Percentiles rank a stretch among this genome's conserved stretches.
phyloP scores from a whole-genome alignment of 768 basidiomycete genomes.

The Ramaria sp. region DNA sequence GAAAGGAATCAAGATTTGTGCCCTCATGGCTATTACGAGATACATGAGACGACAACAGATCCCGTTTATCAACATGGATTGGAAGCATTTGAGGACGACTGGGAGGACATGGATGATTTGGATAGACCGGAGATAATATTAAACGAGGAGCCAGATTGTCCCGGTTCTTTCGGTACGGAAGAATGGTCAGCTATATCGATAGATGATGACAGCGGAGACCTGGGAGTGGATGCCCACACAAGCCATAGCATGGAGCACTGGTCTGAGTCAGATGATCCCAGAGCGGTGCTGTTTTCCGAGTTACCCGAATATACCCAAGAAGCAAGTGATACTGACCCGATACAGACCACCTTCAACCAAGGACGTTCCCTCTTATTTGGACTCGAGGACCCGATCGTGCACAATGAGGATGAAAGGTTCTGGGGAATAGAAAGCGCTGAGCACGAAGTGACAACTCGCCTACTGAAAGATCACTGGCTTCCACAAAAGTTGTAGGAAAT shows the following conservation, averaged over 20 bases:
- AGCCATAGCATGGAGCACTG: no score
- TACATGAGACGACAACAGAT: neutral
- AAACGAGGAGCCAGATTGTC: no score
- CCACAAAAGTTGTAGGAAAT: slow-evolving; percentile 38
- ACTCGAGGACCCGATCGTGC: slow-evolving; percentile 12
- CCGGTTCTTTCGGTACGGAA: no score
- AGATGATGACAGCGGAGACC: no score
- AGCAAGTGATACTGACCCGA: neutral
- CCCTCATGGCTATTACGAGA: slow-evolving; percentile 9
- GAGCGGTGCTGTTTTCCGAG: no score
- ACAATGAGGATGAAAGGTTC: neutral
- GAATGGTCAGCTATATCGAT: no score
- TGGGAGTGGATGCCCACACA: no score
- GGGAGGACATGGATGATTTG: no score
- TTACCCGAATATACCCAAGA: no score
- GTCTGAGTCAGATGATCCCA: no score
- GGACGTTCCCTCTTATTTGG: slow-evolving; percentile 43
- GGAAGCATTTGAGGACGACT: neutral
- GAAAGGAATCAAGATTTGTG: slow-evolving; percentile 5
- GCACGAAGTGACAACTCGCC: slow-evolving; percentile 44
- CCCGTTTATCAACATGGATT: neutral
- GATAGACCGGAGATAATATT: no score
- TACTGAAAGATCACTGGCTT: slow-evolving; percentile 52
- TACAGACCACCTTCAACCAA: slow-evolving; percentile 30
- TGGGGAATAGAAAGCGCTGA: slow-evolving; percentile 34